Percentiles rank a stretch among this genome's conserved stretches.
phyloP scores from a whole-genome alignment of 2,329 filamentous ascomycete genomes.

The Aspergillus versicolor region DNA sequence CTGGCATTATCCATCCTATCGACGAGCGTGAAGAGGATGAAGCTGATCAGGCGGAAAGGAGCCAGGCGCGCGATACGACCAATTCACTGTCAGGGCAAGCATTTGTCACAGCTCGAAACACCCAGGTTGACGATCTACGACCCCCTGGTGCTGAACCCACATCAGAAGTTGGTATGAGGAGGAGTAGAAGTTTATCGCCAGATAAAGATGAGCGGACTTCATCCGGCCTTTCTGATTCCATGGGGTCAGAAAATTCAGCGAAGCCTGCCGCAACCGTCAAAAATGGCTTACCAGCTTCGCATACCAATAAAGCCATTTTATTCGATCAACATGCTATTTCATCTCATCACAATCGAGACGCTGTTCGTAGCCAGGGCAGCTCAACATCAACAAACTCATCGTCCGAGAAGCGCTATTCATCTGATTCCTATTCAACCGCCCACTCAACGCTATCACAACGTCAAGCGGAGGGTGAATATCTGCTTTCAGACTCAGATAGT shows the following conservation, averaged over 20 bases:
- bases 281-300: slow-evolving; percentile 22
- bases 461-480: slow-evolving; percentile 52
- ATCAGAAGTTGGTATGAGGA: neutral
- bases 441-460: slow-evolving; percentile 50
- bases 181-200: slow-evolving; percentile 44
- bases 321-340: slow-evolving; percentile 23
- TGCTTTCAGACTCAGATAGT: slow-evolving; percentile 43
- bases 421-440: slow-evolving; percentile 53
- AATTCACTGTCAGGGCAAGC: slow-evolving; percentile 30
- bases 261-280: slow-evolving; percentile 21
- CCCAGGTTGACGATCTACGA: slow-evolving; percentile 12
- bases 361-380: slow-evolving; percentile 25
- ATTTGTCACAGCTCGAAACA: slow-evolving; percentile 28
- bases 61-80: slow-evolving; percentile 12
- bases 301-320: slow-evolving; percentile 25
- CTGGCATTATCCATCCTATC: slow-evolving; percentile 61
- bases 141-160: neutral
- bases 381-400: slow-evolving; percentile 23
- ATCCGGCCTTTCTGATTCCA: slow-evolving; percentile 56
- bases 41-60: slow-evolving; percentile 21
- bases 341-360: slow-evolving; percentile 23
- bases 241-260: slow-evolving; percentile 35
- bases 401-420: slow-evolving; percentile 41
- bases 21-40: slow-evolving; percentile 63
- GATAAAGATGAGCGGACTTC: slow-evolving; percentile 56